A percentile compares a stretch with the other conserved stretches of the same genome.
Evolutionary conservation across 1,139 yeast genomes (phyloP).

Genomic region (Protomyces gravidus): DNA sequence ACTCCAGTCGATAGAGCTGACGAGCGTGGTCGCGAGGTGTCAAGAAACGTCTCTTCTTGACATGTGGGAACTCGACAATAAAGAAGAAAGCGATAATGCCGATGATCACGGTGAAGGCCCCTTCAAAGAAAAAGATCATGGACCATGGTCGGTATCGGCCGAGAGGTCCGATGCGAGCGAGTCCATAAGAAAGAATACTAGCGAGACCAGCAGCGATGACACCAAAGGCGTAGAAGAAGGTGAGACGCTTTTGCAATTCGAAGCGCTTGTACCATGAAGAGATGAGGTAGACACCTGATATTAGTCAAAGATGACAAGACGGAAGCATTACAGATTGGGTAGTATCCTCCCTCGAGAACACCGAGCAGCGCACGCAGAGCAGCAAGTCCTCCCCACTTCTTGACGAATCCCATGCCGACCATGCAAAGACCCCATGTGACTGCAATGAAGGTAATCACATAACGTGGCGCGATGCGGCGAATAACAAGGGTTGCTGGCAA

Average conservation of each 20-base stretch:
- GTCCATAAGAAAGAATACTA: constrained; percentile 4
- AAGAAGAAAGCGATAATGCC: constrained; percentile 49
- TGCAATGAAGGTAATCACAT: constrained; percentile 36
- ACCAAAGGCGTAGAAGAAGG: constrained; percentile 35
- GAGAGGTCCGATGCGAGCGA: constrained; percentile 47
- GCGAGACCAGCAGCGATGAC: constrained; percentile 4
- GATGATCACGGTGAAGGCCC: constrained; percentile 55
- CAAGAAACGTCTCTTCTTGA: not conserved
- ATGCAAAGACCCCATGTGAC: constrained; percentile 30
- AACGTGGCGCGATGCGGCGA: constrained; percentile 57
- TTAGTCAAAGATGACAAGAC: no score
- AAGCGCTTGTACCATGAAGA: constrained; percentile 29
- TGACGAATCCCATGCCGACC: constrained; percentile 54
- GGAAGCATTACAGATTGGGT: constrained; percentile 35
- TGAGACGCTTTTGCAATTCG: constrained; percentile 26
- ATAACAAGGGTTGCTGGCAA: constrained; percentile 59
- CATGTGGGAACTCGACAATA: constrained; percentile 29
- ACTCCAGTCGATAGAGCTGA: not conserved
- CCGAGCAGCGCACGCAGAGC: constrained; percentile 42
- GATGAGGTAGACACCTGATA: constrained; percentile 7
- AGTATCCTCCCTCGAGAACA: constrained; percentile 34
- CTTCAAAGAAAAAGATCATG: constrained; percentile 67
- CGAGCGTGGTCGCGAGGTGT: not conserved
- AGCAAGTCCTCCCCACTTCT: constrained; percentile 53
- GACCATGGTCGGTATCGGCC: constrained; percentile 75